Base-by-base conservation (phyloP, 805 yeast genomes). In the Ogataea pini region DNA sequence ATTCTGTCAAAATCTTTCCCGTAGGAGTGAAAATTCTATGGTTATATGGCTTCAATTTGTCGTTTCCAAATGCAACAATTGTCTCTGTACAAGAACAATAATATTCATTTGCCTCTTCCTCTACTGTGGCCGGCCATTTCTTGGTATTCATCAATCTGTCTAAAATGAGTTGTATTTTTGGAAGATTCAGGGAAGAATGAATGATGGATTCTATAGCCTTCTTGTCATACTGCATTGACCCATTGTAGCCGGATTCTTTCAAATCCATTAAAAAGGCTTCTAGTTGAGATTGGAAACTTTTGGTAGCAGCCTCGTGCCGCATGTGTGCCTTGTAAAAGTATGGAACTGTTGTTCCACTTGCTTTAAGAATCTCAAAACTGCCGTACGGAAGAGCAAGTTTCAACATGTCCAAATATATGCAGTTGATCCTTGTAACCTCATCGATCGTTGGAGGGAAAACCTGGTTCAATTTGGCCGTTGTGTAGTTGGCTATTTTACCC, bases 381-480 rank as follows among this genome's bases (percentile, higher is more conserved):
- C 97, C 97, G 61, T 66, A 80, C 0, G 83, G 80, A 2, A 72
- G 60, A 0, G 97, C 92, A 13, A 77, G 66, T 49, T 80, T 79
- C 47, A 92, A 68, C 18, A 94, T 80, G 56, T 86, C 95, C 52
- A 86, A 77, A 49, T 89, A 80, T 4, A 92, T 82, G 61, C 96
- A 88, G 62, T 91, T 91, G 33, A 92, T 84, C 60, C 97, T 76
- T 9, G 96, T 87, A 14, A 92, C 83, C 69, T 92, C 98, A 67
- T 92, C 97, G 16, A 92, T 86, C 0, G 98, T 92, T 0, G 97
- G 97, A 2, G 98, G 97, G 61, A 92, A 90, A 0, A 89, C 75
- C 42, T 82, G 75, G 64, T 92, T 91, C 28, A 91, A 73, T 55
- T 82, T 80, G 1, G 83, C 66, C 2, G 86, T 82, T 1, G 88